phyloP scores from a whole-genome alignment of 2,329 filamentous ascomycete genomes.

The Penicillium sp. region DNA sequence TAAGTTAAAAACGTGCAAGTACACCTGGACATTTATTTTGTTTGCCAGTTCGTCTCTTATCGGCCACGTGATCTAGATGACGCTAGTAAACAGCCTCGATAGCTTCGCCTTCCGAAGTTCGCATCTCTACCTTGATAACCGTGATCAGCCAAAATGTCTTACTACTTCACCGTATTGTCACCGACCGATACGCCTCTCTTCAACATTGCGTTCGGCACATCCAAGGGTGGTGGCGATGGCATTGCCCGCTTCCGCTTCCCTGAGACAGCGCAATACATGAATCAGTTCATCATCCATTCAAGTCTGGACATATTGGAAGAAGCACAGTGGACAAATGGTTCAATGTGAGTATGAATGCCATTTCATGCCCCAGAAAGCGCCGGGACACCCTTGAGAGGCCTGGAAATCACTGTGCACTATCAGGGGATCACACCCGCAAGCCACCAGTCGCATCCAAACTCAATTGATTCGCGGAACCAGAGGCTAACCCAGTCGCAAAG shows the following conservation, averaged over 20 bases:
- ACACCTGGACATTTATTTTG: too few relatives aligned
- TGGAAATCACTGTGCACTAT: neutral
- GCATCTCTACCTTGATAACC: slow-evolving; percentile 5
- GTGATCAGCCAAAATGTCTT: slow-evolving; percentile 70
- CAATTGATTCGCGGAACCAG: neutral
- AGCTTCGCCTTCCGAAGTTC: neutral
- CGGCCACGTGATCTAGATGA: slow-evolving; percentile 15
- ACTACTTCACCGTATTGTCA: slow-evolving; percentile 97
- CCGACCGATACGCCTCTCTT: slow-evolving; percentile 95
- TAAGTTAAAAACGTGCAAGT: too few relatives aligned
- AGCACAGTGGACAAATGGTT: slow-evolving; percentile 85
- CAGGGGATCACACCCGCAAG: neutral
- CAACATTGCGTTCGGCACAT: slow-evolving; percentile 95
- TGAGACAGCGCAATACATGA: slow-evolving; percentile 87
- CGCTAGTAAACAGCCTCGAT: slow-evolving; percentile 9
- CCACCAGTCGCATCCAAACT: neutral
- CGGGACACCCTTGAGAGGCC: too few relatives aligned
- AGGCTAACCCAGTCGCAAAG: slow-evolving; percentile 47
- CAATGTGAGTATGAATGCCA: slow-evolving; percentile 62
- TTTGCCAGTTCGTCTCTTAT: slow-evolving; percentile 10
- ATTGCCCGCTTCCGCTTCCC: slow-evolving; percentile 85
- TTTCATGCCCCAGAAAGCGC: neutral
- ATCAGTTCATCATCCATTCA: slow-evolving; percentile 96
- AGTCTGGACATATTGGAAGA: slow-evolving; percentile 95
- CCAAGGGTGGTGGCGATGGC: slow-evolving; percentile 93